A percentile compares a stretch with the other conserved stretches of the same genome.
phyloP scores from a whole-genome alignment of 225 moss, liverwort and hornwort species.

The Rhytidiadelphus loreus region DNA sequence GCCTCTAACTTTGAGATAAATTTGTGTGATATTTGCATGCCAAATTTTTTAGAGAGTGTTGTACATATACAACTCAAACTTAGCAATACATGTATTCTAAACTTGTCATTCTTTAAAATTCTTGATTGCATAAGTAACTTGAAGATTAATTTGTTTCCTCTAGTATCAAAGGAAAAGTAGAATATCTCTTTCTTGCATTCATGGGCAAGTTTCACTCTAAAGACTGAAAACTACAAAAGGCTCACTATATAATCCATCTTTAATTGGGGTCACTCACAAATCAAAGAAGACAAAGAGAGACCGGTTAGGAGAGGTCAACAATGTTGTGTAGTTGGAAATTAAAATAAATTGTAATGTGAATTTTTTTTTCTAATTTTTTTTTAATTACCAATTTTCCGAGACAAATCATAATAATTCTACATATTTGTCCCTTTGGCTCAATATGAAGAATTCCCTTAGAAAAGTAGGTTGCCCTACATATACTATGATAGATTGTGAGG shows the following conservation, averaged over 20 bases:
- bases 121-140: background rate
- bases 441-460: background rate
- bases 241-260: background rate
- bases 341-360: background rate
- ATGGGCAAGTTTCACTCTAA: too few relatives aligned
- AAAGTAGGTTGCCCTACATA: background rate
- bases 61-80: background rate
- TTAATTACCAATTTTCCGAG: background rate
- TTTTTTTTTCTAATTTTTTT: too few relatives aligned
- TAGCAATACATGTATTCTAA: background rate
- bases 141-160: too few relatives aligned
- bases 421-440: background rate
- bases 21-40: background rate
- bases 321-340: fast-evolving
- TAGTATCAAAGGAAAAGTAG: background rate
- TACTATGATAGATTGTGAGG: background rate
- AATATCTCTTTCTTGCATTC: background rate
- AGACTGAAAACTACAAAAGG: background rate
- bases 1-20: background rate
- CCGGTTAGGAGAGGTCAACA: background rate
- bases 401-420: background rate
- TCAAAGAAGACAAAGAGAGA: background rate
- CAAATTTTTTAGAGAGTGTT: background rate
- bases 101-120: background rate
- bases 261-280: fast-evolving